Evolutionary conservation across 148 eudicot species (phyloP), one percentile per base, ranked within the genome.

Genomic region (Bassia scoparia): DNA sequence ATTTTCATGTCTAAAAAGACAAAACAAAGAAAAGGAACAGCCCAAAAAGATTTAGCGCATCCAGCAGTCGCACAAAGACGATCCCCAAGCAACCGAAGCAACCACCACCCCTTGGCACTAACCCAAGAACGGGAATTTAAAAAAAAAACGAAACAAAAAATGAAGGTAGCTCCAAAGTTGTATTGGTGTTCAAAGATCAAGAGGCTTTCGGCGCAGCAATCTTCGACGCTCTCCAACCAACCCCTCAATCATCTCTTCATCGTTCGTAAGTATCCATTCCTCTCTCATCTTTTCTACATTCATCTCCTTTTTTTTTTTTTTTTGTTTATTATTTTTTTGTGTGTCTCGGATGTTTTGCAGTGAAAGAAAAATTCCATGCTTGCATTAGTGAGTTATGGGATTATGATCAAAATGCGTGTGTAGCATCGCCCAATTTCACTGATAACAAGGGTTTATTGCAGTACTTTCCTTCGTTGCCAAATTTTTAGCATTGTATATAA

Each of bases 121-220:
- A n/a, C n/a, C n/a, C n/a, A n/a, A n/a, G n/a, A n/a, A n/a, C n/a
- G n/a, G n/a, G n/a, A n/a, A n/a, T n/a, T n/a, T n/a, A n/a, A n/a
- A n/a, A n/a, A n/a, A n/a, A n/a, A n/a, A n/a, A n/a, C n/a, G n/a
- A n/a, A n/a, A n/a, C n/a, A n/a, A 56, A 68, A 35, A 34, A 89
- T 89, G 92, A 90, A 90, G 83, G 86, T 79, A 3, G 89, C 87
- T 46, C 66, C 79, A 23, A 84, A 87, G 73, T 73, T 89, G 53
- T 90, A 26, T 73, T 90, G 61, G 77, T 88, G 17, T 81, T 82
- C 77, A 75, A 73, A 24, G 90, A 84, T 77, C 77, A 81, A 58
- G 87, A 78, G 62, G 87, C 86, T 74, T 70, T 83, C 68, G 78
- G 77, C 61, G 70, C 84, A 43, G 79, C 90, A 34, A 69, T 90